A percentile compares a stretch with the other conserved stretches of the same genome.
Conservation (phyloP, 2,329 filamentous ascomycete genomes). For the Domatiomyces catenatus region DNA sequence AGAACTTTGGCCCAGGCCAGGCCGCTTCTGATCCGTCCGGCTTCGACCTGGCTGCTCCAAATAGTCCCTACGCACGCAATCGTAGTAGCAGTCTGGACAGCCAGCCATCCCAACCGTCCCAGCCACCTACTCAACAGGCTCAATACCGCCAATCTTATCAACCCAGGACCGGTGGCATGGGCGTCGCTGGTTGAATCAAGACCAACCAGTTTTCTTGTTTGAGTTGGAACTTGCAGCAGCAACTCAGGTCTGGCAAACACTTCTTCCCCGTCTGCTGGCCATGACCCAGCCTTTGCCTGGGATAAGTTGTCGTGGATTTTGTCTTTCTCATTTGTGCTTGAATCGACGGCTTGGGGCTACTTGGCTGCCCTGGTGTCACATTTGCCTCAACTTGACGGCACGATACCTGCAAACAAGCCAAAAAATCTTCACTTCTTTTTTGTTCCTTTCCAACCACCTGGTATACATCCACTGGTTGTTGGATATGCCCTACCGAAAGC, state of each 20-base stretch:
- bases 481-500: not conserved
- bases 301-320: not conserved
- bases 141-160: conserved; percentile 11
- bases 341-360: not conserved
- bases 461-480: not conserved
- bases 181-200: conserved; percentile 10
- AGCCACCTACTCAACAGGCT: conserved; percentile 8
- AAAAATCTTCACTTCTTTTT: not conserved
- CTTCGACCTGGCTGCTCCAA: conserved; percentile 13
- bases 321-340: not conserved
- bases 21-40: not conserved
- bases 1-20: conserved; percentile 18
- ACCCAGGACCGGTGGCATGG: conserved; percentile 13
- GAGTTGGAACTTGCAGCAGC: not conserved
- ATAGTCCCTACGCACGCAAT: conserved; percentile 15
- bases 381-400: not conserved
- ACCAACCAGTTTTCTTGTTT: not conserved
- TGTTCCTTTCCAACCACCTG: not conserved
- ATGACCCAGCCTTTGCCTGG: not conserved
- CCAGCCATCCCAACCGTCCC: conserved; percentile 9
- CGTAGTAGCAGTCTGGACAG: conserved; percentile 15
- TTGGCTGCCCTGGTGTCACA: not conserved
- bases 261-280: not conserved
- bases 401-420: not conserved
- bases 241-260: not conserved